These are phyloP conservation scores for Solanum pimpinellifolium DNA, from an alignment of 257 asterid genomes.

Conservation along the genomic window DNA sequence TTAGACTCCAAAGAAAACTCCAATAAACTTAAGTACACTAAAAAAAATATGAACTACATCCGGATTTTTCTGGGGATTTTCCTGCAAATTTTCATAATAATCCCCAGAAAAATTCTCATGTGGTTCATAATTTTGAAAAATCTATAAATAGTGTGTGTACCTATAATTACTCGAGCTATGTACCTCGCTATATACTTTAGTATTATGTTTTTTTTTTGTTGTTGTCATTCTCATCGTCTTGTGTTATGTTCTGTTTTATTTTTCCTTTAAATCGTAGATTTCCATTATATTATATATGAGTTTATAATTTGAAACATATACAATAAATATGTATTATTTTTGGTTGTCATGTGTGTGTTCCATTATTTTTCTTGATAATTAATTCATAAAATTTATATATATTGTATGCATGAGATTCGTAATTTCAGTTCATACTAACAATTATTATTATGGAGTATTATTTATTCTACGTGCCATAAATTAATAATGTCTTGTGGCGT, in stretches of 20 bases:
- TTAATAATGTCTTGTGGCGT: neutral
- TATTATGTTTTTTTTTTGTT: neutral
- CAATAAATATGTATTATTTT: neutral
- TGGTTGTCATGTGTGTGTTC: neutral
- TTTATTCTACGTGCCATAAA: neutral
- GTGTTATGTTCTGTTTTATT: neutral
- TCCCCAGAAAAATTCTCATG: too few species aligned
- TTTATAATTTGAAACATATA: neutral
- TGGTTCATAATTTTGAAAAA: too few species aligned
- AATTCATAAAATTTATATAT: neutral
- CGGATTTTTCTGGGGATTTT: too few species aligned
- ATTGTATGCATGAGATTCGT: neutral
- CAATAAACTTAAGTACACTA: neutral
- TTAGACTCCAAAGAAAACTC: slow-evolving; percentile 33
- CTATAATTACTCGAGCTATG: neutral
- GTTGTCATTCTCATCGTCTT: neutral
- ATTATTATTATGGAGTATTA: neutral
- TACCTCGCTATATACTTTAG: neutral
- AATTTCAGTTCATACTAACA: neutral
- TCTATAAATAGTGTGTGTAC: neutral
- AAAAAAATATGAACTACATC: too few species aligned
- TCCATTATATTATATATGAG: neutral
- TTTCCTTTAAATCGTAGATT: neutral
- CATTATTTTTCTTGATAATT: neutral
- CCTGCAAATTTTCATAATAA: too few species aligned